Percentiles rank a stretch among this genome's conserved stretches.
phyloP scores from a whole-genome alignment of 1,139 yeast genomes.

The Pneumocystis wakefieldiae region DNA sequence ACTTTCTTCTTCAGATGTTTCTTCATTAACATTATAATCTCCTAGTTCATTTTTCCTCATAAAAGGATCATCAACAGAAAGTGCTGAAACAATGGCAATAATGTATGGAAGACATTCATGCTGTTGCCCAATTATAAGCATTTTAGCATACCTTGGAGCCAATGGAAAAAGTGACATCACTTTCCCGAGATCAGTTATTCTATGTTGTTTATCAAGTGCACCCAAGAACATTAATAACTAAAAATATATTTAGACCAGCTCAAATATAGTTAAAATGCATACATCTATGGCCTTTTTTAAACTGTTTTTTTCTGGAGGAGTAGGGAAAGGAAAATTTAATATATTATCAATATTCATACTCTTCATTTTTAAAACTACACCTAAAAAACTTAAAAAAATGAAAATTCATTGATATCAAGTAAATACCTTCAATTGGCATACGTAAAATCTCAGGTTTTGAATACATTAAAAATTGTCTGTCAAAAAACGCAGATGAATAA shows the following conservation, averaged over 20 bases:
- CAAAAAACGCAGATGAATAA: conserved; percentile 90
- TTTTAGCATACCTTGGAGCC: conserved; percentile 85
- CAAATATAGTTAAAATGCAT: neutral
- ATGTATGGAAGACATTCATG: conserved; percentile 71
- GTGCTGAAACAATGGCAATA: conserved; percentile 78
- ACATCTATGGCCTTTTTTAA: conserved; percentile 47
- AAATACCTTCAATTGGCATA: conserved; percentile 88
- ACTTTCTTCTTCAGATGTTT: conserved; percentile 19
- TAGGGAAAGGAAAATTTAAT: conserved; percentile 88
- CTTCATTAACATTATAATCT: conserved; percentile 9
- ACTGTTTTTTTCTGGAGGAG: conserved; percentile 61
- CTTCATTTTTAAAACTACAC: conserved; percentile 68
- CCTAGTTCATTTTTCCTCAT: conserved; percentile 16
- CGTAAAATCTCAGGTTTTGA: conserved; percentile 79
- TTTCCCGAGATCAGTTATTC: conserved; percentile 62
- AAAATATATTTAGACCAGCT: neutral
- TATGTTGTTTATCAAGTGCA: conserved; percentile 45
- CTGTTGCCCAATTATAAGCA: conserved; percentile 63
- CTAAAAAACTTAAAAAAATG: neutral
- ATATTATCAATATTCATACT: conserved; percentile 91
- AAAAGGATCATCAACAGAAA: conserved; percentile 78
- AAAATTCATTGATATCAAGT: neutral
- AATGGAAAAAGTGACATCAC: conserved; percentile 85
- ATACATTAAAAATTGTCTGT: conserved; percentile 68
- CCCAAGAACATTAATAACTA: conserved; percentile 53